Base-by-base conservation (phyloP, 2,329 filamentous ascomycete genomes). In the Dissoconium aciculare region DNA sequence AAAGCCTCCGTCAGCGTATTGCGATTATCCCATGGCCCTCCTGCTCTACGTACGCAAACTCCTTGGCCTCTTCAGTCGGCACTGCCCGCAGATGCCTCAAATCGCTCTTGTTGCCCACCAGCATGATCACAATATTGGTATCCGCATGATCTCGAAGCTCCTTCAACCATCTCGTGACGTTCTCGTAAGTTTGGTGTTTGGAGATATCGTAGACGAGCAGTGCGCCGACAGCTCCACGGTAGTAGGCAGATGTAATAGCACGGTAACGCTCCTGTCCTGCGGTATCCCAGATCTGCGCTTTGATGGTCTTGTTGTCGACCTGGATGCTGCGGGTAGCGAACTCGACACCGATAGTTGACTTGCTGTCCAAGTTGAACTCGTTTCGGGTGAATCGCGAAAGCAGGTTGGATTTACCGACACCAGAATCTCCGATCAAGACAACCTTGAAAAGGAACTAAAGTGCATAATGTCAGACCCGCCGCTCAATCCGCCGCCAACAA, bases 61-160 rank as follows among this genome's bases (percentile, higher is more conserved):
- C 71, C 65, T 95, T 98, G 49, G 87, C 89, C 62, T 95, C 87
- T 56, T 98, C 89, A 38, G 89, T 98, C 30, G 89, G 84, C 45
- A 98, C 89, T 44, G 89, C 89, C 57, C 89, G 74, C 54, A 98
- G 69, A 64, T 98, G 89, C 62, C 85, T 81, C 78, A 95, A 79
- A 92, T 98, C 89, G 61, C 85, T 95, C 79, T 98, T 98, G 75
- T 98, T 98, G 60, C 89, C 89, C 34, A 95, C 89, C 52, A 98
- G 68, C 89, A 98, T 98, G 58, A 98, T 98, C 51, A 98, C 48
- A 52, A 95, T 94, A 66, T 95, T 95, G 51, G 84, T 85, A 58
- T 98, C 89, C 49, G 89, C 89, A 61, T 98, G 85, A 56, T 94
- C 89, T 51, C 89, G 76, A 54, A 98, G 70, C 69, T 98, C 89